Evolutionary conservation across 1,284 basidiomycete genomes (phyloP).

Genomic region (Rugosomyces carneus): DNA sequence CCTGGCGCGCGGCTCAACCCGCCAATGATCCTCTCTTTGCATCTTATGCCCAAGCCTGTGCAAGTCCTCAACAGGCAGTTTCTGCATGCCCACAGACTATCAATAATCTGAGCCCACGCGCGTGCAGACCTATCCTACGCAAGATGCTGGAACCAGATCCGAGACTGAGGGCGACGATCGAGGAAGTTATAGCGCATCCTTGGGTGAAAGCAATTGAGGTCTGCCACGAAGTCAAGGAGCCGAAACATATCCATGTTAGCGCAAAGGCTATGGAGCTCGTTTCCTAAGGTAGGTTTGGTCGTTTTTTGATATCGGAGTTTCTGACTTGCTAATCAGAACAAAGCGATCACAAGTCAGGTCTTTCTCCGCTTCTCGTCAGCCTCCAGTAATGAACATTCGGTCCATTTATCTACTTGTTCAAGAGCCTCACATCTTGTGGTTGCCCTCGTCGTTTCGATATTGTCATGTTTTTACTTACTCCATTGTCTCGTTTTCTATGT

Average conservation of each 20-base stretch:
- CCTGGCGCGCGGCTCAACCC: constrained; percentile 91
- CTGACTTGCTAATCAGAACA: no score
- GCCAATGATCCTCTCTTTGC: constrained; percentile 78
- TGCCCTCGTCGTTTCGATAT: constrained; percentile 5
- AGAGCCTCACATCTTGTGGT: no score
- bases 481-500: not conserved
- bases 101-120: constrained; percentile 83
- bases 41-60: constrained; percentile 73
- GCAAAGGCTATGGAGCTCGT: constrained; percentile 41
- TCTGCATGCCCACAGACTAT: constrained; percentile 68
- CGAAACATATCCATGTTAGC: constrained; percentile 64
- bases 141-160: constrained; percentile 97
- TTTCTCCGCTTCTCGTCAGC: no score
- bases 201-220: constrained; percentile 83
- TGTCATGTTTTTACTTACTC: not conserved
- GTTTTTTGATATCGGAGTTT: no score
- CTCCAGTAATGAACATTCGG: no score
- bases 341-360: no score
- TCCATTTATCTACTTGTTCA: no score
- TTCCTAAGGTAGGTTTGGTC: no score
- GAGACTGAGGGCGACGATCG: constrained; percentile 71
- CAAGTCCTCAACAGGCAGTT: constrained; percentile 28
- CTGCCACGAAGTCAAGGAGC: constrained; percentile 54
- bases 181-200: constrained; percentile 77
- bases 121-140: constrained; percentile 81